phyloP scores from a whole-genome alignment of 768 basidiomycete genomes.

The Phallus indusiatus region DNA sequence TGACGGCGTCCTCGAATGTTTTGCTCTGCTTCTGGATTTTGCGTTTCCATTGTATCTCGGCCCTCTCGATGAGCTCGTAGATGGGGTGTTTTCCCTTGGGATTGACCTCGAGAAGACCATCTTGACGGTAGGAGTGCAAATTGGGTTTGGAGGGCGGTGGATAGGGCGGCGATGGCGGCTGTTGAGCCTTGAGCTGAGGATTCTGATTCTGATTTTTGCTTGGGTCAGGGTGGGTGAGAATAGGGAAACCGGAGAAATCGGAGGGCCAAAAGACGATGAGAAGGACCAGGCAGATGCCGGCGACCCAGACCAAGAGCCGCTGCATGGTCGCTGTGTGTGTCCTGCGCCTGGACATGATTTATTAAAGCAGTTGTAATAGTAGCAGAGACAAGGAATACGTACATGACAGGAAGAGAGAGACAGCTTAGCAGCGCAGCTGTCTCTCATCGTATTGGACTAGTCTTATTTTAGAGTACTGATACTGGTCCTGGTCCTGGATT shows the following conservation, averaged over 20 bases:
- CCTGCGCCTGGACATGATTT: neutral
- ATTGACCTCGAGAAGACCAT: conserved; percentile 30
- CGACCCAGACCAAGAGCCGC: neutral
- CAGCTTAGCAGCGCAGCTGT: too few species aligned
- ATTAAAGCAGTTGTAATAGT: too few species aligned
- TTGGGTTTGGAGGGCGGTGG: neutral
- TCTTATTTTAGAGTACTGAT: too few species aligned
- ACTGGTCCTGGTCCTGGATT: too few species aligned
- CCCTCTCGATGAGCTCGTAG: conserved; percentile 29
- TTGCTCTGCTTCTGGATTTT: conserved; percentile 29
- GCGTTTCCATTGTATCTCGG: conserved; percentile 29
- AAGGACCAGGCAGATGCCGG: neutral
- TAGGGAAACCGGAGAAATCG: neutral
- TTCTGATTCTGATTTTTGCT: too few species aligned
- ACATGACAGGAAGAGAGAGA: too few species aligned
- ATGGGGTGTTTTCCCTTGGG: conserved; percentile 34
- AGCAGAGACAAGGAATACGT: too few species aligned
- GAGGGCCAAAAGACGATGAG: neutral
- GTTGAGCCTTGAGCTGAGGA: neutral
- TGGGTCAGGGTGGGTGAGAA: neutral
- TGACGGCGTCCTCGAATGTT: conserved; percentile 29
- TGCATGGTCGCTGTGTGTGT: neutral
- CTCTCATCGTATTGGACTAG: too few species aligned
- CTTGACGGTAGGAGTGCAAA: conserved; percentile 15
- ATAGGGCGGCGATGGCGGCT: neutral